Percentiles rank a stretch among this genome's conserved stretches.
These are phyloP conservation scores for Pseudogymnoascus sp. DNA, from an alignment of 2,329 filamentous ascomycete species.

Conservation along the genomic window DNA sequence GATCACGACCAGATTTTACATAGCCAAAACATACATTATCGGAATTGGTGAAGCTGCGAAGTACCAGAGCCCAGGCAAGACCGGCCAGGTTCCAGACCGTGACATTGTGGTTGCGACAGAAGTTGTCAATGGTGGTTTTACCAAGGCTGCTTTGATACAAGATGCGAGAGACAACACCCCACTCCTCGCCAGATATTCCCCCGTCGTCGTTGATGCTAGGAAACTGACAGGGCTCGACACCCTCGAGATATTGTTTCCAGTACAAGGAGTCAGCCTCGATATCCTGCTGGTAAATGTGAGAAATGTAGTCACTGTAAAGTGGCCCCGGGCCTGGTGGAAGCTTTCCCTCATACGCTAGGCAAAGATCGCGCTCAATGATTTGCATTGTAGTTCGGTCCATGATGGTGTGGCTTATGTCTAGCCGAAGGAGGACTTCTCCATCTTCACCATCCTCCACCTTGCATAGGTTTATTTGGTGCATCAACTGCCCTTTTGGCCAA, in stretches of 20 bases:
- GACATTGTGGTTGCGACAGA: background rate
- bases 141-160: background rate
- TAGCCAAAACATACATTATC: constrained; percentile 36
- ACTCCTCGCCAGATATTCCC: background rate
- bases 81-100: background rate
- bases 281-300: constrained; percentile 26
- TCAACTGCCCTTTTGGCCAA: background rate
- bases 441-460: background rate
- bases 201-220: constrained; percentile 25
- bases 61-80: constrained; percentile 29
- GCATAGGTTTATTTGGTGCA: constrained; percentile 9
- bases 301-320: constrained; percentile 33
- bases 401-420: background rate
- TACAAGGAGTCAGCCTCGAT: constrained; percentile 32
- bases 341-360: constrained; percentile 38
- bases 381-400: constrained; percentile 7
- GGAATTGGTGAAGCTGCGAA: constrained; percentile 19
- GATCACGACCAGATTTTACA: constrained; percentile 35
- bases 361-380: constrained; percentile 24
- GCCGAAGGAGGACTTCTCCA: background rate
- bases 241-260: constrained; percentile 39
- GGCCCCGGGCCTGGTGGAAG: constrained; percentile 32
- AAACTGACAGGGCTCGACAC: constrained; percentile 40
- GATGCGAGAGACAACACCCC: background rate
- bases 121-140: background rate